Conservation (phyloP, 108 stramenopile genomes). For the Skeletonema tropicum region DNA sequence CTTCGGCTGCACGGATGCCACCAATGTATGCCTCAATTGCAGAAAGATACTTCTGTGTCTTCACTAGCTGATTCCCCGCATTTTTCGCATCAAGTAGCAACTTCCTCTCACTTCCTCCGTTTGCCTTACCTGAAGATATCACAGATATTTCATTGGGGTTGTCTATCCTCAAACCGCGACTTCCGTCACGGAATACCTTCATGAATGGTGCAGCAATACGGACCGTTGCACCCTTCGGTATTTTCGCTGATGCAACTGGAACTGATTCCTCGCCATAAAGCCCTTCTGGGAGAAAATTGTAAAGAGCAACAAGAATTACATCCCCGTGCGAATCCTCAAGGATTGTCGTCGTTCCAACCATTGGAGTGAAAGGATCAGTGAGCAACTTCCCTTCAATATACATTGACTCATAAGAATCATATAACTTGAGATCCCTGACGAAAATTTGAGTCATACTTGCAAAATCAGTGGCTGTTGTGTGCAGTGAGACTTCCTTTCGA, state of each 20-base stretch:
- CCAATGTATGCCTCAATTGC: constrained; percentile 19
- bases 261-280: constrained; percentile 20
- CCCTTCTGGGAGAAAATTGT: constrained; percentile 36
- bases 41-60: constrained; percentile 20
- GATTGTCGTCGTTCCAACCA: constrained; percentile 39
- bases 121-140: background rate
- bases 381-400: constrained; percentile 34
- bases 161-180: constrained; percentile 35
- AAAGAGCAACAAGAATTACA: constrained; percentile 12
- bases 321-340: constrained; percentile 29
- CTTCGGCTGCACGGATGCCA: constrained; percentile 9
- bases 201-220: constrained; percentile 27
- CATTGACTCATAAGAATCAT: constrained; percentile 13
- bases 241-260: constrained; percentile 23
- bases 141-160: constrained; percentile 36
- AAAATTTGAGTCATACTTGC: constrained; percentile 4
- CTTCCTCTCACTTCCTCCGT: background rate
- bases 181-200: constrained; percentile 36
- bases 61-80: constrained; percentile 14
- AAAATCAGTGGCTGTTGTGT: constrained; percentile 16
- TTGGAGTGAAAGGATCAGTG: constrained; percentile 27
- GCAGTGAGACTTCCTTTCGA: constrained; percentile 8
- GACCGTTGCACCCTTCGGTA: constrained; percentile 25
- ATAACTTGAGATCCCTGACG: constrained; percentile 28
- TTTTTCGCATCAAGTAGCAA: constrained; percentile 5